These are phyloP conservation scores for Pseudogymnoascus sp. DNA, from an alignment of 2,329 filamentous ascomycete genomes.

Conservation along the genomic window DNA sequence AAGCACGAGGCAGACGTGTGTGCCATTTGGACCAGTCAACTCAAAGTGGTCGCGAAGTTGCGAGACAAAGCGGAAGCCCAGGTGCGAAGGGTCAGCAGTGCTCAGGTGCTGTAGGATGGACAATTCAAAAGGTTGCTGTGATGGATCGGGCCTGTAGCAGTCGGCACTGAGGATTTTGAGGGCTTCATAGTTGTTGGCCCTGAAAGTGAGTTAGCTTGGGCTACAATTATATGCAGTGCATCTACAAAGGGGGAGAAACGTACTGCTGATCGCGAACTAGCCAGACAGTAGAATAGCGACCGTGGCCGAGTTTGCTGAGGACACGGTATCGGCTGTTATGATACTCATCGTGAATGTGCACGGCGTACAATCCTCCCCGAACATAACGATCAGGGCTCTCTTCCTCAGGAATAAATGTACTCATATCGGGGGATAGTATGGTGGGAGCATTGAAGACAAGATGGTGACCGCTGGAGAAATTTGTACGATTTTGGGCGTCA, in stretches of 20 bases:
- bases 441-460: not conserved
- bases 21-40: constrained; percentile 19
- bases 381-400: not conserved
- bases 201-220: not conserved
- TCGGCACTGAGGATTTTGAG: constrained; percentile 15
- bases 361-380: not conserved
- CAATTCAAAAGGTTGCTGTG: constrained; percentile 15
- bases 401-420: not conserved
- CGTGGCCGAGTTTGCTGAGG: not conserved
- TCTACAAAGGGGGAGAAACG: not conserved
- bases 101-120: constrained; percentile 17
- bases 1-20: constrained; percentile 22
- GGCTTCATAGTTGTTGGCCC: not conserved
- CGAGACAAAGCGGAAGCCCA: constrained; percentile 18
- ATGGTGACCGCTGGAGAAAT: too few relatives aligned
- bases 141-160: constrained; percentile 13
- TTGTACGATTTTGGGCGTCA: too few relatives aligned
- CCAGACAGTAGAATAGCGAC: not conserved
- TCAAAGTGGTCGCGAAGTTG: constrained; percentile 21
- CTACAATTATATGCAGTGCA: not conserved
- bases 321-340: not conserved
- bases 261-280: not conserved
- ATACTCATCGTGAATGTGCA: not conserved
- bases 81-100: not conserved
- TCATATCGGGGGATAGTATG: not conserved